A percentile compares a stretch with the other conserved stretches of the same genome.
phyloP scores from a whole-genome alignment of 2,329 filamentous ascomycete species.

The Trichoderma simmonsii region DNA sequence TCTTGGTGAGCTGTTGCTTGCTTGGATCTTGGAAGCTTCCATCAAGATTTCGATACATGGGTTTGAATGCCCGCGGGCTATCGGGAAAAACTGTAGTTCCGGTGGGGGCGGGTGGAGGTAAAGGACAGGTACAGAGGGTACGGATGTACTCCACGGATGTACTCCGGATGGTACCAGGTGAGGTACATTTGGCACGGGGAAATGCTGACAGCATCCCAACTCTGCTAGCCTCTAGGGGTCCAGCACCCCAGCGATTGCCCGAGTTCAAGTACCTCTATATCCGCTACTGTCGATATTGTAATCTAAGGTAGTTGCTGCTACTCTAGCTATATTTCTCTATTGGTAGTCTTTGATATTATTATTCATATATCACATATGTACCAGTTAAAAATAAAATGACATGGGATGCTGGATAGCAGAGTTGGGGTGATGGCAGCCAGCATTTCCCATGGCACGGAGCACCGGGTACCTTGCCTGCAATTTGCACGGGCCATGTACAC shows the following conservation, averaged over 20 bases:
- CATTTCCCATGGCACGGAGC: background rate
- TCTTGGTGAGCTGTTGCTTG: background rate
- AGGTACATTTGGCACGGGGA: background rate
- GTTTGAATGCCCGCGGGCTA: background rate
- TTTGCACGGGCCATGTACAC: background rate
- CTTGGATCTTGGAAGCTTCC: background rate
- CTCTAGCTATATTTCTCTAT: too few species aligned
- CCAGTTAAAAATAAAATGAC: too few species aligned
- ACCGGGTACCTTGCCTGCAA: background rate
- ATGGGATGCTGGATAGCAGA: too few species aligned
- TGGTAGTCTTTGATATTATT: too few species aligned
- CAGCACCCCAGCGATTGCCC: too few species aligned
- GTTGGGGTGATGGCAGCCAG: too few species aligned
- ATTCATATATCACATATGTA: too few species aligned
- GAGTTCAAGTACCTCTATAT: too few species aligned
- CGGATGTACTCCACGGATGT: background rate
- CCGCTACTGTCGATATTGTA: too few species aligned
- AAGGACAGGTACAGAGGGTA: background rate
- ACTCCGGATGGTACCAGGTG: background rate
- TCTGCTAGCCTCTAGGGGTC: background rate
- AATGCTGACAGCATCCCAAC: background rate
- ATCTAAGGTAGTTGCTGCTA: too few species aligned
- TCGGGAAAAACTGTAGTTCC: slow-evolving; percentile 16
- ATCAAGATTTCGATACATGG: background rate
- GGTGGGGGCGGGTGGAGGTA: background rate